These are phyloP conservation scores for Fusarium buxicola DNA, from an alignment of 2,329 filamentous ascomycete species.

Conservation along the genomic window DNA sequence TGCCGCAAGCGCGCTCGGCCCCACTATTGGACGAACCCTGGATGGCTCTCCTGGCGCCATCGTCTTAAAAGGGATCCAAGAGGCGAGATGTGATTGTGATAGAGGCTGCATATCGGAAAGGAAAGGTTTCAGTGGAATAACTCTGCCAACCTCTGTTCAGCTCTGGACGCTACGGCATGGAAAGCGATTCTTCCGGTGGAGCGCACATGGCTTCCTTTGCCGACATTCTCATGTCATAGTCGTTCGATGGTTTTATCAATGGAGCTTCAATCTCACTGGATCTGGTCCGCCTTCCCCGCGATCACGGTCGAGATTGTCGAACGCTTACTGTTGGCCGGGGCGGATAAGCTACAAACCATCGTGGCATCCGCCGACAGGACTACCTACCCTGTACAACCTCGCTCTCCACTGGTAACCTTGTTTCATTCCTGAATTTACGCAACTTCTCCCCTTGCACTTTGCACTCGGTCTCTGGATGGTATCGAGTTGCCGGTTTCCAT, in stretches of 20 bases:
- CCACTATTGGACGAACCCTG: slow-evolving; percentile 4
- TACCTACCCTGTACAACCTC: background rate
- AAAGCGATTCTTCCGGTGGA: slow-evolving; percentile 5
- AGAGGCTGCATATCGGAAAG: slow-evolving; percentile 6
- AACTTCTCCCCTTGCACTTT: background rate
- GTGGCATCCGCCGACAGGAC: background rate
- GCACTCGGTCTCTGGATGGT: background rate
- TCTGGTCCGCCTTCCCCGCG: background rate
- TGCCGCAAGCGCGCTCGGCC: slow-evolving; percentile 10
- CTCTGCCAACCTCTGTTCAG: too few species aligned
- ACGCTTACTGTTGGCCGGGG: background rate
- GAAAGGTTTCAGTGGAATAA: background rate
- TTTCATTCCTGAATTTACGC: background rate
- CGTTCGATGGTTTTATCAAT: slow-evolving; percentile 8
- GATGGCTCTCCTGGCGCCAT: slow-evolving; percentile 12
- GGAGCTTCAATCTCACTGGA: background rate
- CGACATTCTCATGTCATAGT: background rate
- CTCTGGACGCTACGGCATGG: slow-evolving; percentile 12
- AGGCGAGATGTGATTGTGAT: slow-evolving; percentile 24
- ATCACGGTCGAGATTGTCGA: background rate
- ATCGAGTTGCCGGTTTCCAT: too few species aligned
- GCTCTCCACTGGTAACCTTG: background rate
- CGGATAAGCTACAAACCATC: background rate
- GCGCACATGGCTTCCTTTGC: background rate
- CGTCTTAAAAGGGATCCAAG: background rate